Evolutionary conservation across 805 yeast genomes (phyloP).

Genomic region (Candida silvatica): DNA sequence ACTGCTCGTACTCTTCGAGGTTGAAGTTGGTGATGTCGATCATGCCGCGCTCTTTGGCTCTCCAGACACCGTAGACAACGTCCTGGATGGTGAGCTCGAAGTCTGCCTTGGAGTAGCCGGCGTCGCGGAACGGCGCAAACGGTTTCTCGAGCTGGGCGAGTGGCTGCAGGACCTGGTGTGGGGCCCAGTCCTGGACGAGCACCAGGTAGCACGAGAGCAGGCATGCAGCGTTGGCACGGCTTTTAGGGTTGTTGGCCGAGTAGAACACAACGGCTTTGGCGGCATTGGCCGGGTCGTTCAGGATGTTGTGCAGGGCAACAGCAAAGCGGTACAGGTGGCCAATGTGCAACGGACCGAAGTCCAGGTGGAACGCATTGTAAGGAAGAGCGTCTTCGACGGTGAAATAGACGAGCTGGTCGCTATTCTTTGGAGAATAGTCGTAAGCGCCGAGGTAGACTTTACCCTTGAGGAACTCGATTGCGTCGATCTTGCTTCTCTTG

Average conservation of each 20-base stretch:
- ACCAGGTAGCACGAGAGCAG: constrained; percentile 91
- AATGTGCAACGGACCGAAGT: constrained; percentile 92
- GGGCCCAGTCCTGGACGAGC: constrained; percentile 94
- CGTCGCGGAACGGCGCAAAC: constrained; percentile 91
- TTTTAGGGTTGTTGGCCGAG: constrained; percentile 72
- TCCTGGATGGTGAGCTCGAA: constrained; percentile 92
- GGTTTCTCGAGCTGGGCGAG: constrained; percentile 89
- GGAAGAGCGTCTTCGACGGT: constrained; percentile 90
- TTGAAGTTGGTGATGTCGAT: constrained; percentile 81
- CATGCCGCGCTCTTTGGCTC: constrained; percentile 89
- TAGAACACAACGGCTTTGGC: constrained; percentile 88
- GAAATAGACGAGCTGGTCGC: constrained; percentile 69
- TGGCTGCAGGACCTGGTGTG: constrained; percentile 95
- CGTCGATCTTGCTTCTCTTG: constrained; percentile 19
- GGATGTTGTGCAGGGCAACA: constrained; percentile 82
- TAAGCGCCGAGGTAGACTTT: constrained; percentile 88
- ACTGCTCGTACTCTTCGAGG: constrained; percentile 88
- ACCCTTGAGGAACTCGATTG: constrained; percentile 33
- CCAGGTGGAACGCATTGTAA: constrained; percentile 91
- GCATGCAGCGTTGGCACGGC: constrained; percentile 91
- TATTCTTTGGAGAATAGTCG: constrained; percentile 70
- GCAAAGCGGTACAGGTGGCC: constrained; percentile 95
- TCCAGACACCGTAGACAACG: constrained; percentile 93
- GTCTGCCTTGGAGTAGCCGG: constrained; percentile 94
- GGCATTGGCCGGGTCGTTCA: constrained; percentile 77